Percentiles rank a stretch among this genome's conserved stretches.
Conservation (phyloP, 2,329 filamentous ascomycete species). For the Epichloe baconii region DNA sequence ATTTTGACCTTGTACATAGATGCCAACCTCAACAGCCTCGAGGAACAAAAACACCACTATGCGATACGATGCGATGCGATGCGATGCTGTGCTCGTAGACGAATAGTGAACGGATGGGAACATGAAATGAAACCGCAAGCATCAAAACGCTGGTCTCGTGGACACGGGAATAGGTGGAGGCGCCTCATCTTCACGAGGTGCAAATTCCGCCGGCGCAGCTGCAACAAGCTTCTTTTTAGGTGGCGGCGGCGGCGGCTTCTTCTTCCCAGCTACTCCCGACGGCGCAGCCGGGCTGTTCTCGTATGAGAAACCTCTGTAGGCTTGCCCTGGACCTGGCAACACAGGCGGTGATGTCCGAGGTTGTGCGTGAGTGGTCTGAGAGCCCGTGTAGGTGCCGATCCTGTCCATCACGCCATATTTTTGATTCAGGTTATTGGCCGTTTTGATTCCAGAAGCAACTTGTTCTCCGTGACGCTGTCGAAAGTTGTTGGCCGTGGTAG, state of each 20-base stretch:
- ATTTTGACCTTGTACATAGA: neutral
- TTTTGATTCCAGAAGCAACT: slow-evolving; percentile 44
- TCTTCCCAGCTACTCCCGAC: slow-evolving; percentile 26
- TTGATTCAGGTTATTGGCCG: slow-evolving; percentile 44
- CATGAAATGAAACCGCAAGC: neutral
- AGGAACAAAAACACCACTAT: neutral
- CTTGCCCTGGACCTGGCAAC: neutral
- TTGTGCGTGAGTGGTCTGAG: slow-evolving; percentile 7
- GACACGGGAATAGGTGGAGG: slow-evolving; percentile 41
- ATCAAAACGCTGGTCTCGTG: slow-evolving; percentile 35
- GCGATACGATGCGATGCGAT: neutral
- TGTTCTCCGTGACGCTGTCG: slow-evolving; percentile 58
- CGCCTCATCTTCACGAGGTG: slow-evolving; percentile 15
- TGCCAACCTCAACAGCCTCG: neutral
- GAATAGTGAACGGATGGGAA: neutral
- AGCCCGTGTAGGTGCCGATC: slow-evolving; percentile 16
- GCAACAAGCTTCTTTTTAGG: slow-evolving; percentile 39
- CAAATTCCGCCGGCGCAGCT: slow-evolving; percentile 7
- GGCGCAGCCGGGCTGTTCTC: neutral
- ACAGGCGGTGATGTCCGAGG: neutral
- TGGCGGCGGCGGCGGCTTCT: slow-evolving; percentile 39
- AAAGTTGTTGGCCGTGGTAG: slow-evolving; percentile 53
- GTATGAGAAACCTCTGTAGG: neutral
- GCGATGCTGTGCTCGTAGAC: neutral
- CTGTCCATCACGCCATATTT: slow-evolving; percentile 43